Evolutionary conservation across 768 basidiomycete genomes (phyloP).

Genomic region (Auriscalpium orientale): DNA sequence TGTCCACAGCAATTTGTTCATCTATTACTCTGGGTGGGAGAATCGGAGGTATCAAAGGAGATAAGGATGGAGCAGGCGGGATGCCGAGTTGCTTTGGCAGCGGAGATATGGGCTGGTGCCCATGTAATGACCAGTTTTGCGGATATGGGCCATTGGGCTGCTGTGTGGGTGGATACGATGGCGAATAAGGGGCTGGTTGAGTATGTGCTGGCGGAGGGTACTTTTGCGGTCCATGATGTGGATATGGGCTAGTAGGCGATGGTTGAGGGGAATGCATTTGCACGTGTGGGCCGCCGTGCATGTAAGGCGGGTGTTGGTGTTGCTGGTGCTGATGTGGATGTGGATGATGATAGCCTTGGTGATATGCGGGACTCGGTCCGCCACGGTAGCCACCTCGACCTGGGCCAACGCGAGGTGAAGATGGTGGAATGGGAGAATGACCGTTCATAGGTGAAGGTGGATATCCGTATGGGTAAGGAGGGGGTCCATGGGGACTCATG

Average conservation of each 20-base stretch:
- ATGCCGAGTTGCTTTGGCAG: slow-evolving; percentile 59
- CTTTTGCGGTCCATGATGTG: slow-evolving; percentile 23
- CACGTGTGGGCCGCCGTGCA: slow-evolving; percentile 16
- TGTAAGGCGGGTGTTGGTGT: slow-evolving; percentile 13
- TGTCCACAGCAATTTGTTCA: slow-evolving; percentile 2
- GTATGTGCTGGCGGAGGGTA: slow-evolving; percentile 18
- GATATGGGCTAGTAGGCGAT: slow-evolving; percentile 22
- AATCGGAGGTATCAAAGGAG: slow-evolving; percentile 5
- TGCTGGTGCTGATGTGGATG: slow-evolving; percentile 29
- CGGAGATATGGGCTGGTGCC: slow-evolving; percentile 39
- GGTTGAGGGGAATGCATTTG: slow-evolving; percentile 20
- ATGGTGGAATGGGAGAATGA: slow-evolving; percentile 28
- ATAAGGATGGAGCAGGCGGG: slow-evolving; percentile 26
- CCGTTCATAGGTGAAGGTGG: slow-evolving; percentile 33
- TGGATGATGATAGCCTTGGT: slow-evolving; percentile 30
- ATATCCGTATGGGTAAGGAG: slow-evolving; percentile 25
- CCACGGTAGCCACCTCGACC: slow-evolving; percentile 28
- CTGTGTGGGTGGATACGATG: slow-evolving; percentile 16
- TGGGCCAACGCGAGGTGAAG: slow-evolving; percentile 29
- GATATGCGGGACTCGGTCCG: slow-evolving; percentile 31
- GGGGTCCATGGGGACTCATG: slow-evolving; percentile 12
- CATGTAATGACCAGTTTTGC: slow-evolving; percentile 38
- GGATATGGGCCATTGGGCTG: slow-evolving; percentile 26
- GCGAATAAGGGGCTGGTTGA: slow-evolving; percentile 22
- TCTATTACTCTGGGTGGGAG: slow-evolving; percentile 10